Evolutionary conservation across 257 asterid species (phyloP).

Genomic region (Paulownia fortunei): DNA sequence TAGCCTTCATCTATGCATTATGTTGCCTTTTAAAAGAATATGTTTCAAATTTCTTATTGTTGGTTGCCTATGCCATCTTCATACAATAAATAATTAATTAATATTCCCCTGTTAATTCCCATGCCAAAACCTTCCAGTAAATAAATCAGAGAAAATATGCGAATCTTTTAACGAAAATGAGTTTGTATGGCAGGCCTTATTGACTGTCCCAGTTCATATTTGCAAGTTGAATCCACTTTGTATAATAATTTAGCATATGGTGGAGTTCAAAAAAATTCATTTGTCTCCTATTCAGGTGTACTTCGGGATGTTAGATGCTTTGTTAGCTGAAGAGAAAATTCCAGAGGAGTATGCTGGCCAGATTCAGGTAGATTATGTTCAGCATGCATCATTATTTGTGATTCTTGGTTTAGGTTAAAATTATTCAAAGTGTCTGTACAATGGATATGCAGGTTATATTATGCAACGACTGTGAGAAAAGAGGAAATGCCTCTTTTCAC

Average conservation of each 20-base stretch:
- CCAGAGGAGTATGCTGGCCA: constrained; percentile 80
- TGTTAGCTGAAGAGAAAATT: constrained; percentile 74
- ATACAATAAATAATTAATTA: not conserved
- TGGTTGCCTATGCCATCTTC: not conserved
- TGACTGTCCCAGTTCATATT: constrained; percentile 5
- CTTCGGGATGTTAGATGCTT: constrained; percentile 78
- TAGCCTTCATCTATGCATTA: not conserved
- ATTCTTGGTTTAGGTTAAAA: constrained; percentile 18
- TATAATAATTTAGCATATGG: not conserved
- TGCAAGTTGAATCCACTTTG: not conserved
- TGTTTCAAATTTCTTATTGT: not conserved
- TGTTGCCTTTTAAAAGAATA: not conserved
- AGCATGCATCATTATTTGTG: constrained; percentile 13
- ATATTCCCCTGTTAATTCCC: not conserved
- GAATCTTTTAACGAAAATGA: not conserved
- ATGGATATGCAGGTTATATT: constrained; percentile 63
- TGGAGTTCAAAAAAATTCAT: not conserved
- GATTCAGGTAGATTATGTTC: constrained; percentile 61
- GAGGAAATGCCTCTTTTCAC: constrained; percentile 76
- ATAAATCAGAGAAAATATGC: not conserved
- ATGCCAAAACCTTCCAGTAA: not conserved
- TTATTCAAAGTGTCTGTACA: constrained; percentile 6
- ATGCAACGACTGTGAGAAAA: constrained; percentile 88
- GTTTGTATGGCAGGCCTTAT: not conserved
- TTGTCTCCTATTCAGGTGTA: constrained; percentile 59